These are phyloP conservation scores for Chionographis japonica DNA, from an alignment of 106 monocot genomes.

Conservation along the genomic window DNA sequence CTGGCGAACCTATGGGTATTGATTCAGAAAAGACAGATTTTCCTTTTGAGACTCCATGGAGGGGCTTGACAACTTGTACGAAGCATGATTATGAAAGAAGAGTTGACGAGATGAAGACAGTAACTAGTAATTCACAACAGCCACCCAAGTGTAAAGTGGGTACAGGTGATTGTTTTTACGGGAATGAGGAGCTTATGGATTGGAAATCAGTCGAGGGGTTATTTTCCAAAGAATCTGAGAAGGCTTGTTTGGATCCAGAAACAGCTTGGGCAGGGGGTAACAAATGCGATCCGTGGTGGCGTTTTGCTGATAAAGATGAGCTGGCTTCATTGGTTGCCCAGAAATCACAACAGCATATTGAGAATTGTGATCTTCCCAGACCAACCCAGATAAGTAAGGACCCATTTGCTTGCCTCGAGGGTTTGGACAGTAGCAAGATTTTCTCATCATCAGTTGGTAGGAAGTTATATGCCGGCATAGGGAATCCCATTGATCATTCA, in stretches of 20 bases:
- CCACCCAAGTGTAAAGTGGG: constrained; percentile 24
- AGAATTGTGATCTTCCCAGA: constrained; percentile 87
- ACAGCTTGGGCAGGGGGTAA: constrained; percentile 25
- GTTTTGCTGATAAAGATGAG: constrained; percentile 66
- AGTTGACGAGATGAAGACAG: constrained; percentile 26
- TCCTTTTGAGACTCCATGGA: constrained; percentile 27
- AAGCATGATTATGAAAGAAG: constrained; percentile 34
- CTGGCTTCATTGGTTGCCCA: constrained; percentile 79
- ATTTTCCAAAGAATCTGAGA: constrained; percentile 27
- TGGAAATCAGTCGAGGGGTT: constrained; percentile 32
- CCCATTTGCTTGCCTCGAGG: constrained; percentile 32
- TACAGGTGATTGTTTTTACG: constrained; percentile 17
- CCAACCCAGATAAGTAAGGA: constrained; percentile 45
- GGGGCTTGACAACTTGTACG: constrained; percentile 28
- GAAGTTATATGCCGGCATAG: constrained; percentile 21
- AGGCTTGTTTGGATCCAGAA: constrained; percentile 18
- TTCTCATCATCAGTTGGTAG: constrained; percentile 22
- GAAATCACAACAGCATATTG: constrained; percentile 56
- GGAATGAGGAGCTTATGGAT: constrained; percentile 33
- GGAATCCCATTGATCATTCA: constrained; percentile 9
- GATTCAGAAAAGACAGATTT: constrained; percentile 14
- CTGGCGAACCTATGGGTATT: constrained; percentile 1
- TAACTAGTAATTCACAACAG: constrained; percentile 12
- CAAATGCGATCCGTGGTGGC: constrained; percentile 85
- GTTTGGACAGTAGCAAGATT: constrained; percentile 22